Percentiles rank a stretch among this genome's conserved stretches.
Evolutionary conservation across 192 early-diverging fungal genomes (phyloP).

Genomic region (Podila minutissima): DNA sequence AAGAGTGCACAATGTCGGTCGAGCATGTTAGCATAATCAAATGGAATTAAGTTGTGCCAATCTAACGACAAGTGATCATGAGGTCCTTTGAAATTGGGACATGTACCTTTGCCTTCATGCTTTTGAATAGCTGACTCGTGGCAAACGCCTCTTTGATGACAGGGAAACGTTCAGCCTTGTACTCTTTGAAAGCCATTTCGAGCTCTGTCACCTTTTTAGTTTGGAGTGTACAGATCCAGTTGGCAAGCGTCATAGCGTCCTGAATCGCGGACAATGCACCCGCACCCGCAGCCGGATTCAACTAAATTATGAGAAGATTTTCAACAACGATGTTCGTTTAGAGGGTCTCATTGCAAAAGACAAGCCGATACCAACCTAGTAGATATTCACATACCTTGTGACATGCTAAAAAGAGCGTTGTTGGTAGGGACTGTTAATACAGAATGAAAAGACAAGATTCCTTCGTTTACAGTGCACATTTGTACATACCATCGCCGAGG

Average conservation of each 20-base stretch:
- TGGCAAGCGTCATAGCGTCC: neutral
- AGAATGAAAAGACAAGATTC: neutral
- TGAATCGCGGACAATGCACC: conserved; percentile 6
- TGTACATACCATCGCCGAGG: conserved; percentile 2
- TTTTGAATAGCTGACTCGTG: neutral
- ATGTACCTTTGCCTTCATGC: neutral
- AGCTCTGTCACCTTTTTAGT: neutral
- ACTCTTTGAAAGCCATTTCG: neutral
- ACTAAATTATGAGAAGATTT: neutral
- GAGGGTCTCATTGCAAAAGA: neutral
- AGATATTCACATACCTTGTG: neutral
- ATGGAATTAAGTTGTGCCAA: neutral
- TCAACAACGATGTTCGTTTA: neutral
- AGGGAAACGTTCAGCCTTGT: neutral
- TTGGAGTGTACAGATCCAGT: neutral
- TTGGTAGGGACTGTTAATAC: neutral
- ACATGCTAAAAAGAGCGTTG: neutral
- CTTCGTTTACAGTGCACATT: neutral
- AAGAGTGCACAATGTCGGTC: no score
- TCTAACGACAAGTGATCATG: neutral
- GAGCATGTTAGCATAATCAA: no score
- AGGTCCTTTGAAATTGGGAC: neutral
- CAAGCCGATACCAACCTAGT: no score
- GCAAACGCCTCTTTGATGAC: neutral
- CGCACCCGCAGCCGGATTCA: neutral